Evolutionary conservation across 176 grass and related monocot genomes (phyloP).

Genomic region (Zoysia pacifica): DNA sequence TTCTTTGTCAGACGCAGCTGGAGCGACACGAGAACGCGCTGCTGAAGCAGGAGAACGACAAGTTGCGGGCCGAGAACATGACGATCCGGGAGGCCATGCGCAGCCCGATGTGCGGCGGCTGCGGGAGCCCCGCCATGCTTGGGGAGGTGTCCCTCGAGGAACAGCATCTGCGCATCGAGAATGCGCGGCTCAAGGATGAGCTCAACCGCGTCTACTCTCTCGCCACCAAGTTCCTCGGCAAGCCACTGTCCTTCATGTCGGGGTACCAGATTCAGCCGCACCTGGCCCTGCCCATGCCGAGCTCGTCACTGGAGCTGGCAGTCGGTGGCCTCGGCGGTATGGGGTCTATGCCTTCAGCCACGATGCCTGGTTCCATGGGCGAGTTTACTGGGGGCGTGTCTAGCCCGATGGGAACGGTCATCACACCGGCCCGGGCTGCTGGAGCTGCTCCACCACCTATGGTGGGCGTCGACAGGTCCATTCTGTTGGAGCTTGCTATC

Average conservation of each 20-base stretch:
- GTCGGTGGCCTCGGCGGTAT: slow-evolving; percentile 52
- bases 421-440: slow-evolving; percentile 51
- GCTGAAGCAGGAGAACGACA: slow-evolving; percentile 90
- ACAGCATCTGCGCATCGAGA: slow-evolving; percentile 89
- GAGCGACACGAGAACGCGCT: slow-evolving; percentile 91
- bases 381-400: slow-evolving; percentile 60
- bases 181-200: slow-evolving; percentile 87
- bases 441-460: slow-evolving; percentile 23
- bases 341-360: slow-evolving; percentile 37
- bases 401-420: slow-evolving; percentile 67
- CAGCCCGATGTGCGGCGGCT: slow-evolving; percentile 77
- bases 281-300: slow-evolving; percentile 61
- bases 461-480: slow-evolving; percentile 58
- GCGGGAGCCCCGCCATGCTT: slow-evolving; percentile 75
- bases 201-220: slow-evolving; percentile 73
- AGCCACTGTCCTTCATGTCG: slow-evolving; percentile 48
- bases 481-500: slow-evolving; percentile 79
- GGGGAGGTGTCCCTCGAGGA: slow-evolving; percentile 85
- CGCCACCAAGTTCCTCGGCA: slow-evolving; percentile 87
- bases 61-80: slow-evolving; percentile 81
- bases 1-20: slow-evolving; percentile 64
- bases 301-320: slow-evolving; percentile 67
- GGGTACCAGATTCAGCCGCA: slow-evolving; percentile 31
- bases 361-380: slow-evolving; percentile 33
- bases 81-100: slow-evolving; percentile 79